These are phyloP conservation scores for Mycena polygramma DNA, from an alignment of 768 basidiomycete species.

Conservation along the genomic window DNA sequence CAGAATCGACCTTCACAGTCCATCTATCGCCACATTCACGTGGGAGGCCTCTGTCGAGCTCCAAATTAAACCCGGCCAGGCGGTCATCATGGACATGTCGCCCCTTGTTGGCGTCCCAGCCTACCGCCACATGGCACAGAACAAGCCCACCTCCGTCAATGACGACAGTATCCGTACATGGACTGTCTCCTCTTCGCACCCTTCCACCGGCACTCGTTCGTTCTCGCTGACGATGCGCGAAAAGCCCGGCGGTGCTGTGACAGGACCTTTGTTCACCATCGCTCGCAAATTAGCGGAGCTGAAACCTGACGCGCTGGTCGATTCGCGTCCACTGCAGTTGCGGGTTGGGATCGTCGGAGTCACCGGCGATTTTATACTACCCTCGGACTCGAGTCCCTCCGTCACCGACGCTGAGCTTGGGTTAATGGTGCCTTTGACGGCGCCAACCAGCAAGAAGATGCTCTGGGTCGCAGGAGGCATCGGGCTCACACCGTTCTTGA, in stretches of 20 bases:
- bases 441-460: slow-evolving; percentile 43
- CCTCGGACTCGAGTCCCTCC: slow-evolving; percentile 21
- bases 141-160: slow-evolving; percentile 60
- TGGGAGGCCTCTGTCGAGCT: slow-evolving; percentile 55
- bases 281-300: slow-evolving; percentile 55
- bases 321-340: slow-evolving; percentile 55
- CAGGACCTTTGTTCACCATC: slow-evolving; percentile 66
- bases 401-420: slow-evolving; percentile 35
- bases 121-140: slow-evolving; percentile 67
- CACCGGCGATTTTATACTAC: slow-evolving; percentile 64
- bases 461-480: slow-evolving; percentile 78
- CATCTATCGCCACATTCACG: slow-evolving; percentile 67
- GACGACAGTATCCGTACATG: slow-evolving; percentile 77
- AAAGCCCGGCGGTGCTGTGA: slow-evolving; percentile 67
- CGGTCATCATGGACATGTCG: slow-evolving; percentile 67
- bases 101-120: slow-evolving; percentile 59
- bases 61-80: slow-evolving; percentile 61
- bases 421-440: slow-evolving; percentile 27
- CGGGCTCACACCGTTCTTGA: slow-evolving; percentile 74
- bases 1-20: slow-evolving; percentile 57
- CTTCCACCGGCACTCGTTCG: slow-evolving; percentile 34
- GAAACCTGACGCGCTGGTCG: slow-evolving; percentile 56
- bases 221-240: slow-evolving; percentile 69
- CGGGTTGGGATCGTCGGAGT: slow-evolving; percentile 64
- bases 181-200: slow-evolving; percentile 63